Percentiles rank a stretch among this genome's conserved stretches.
Evolutionary conservation across 192 early-diverging fungal genomes (phyloP).

Genomic region (Spinellus fusiger): DNA sequence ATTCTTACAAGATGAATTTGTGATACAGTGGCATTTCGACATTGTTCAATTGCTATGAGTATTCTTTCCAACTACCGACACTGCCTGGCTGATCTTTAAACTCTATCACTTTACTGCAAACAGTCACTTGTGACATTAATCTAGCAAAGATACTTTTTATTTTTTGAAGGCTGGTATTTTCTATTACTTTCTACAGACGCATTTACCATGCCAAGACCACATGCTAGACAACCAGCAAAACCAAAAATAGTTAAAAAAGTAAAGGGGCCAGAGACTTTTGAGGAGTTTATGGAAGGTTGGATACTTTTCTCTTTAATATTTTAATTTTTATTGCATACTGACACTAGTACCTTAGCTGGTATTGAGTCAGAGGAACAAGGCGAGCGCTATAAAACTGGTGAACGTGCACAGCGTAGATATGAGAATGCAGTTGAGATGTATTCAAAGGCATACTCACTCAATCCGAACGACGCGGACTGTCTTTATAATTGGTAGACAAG

Average conservation of each 20-base stretch:
- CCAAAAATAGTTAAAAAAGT: slow-evolving; percentile 22
- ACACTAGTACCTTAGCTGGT: slow-evolving; percentile 30
- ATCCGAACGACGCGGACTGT: slow-evolving; percentile 49
- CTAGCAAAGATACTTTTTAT: background rate
- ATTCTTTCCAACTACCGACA: too few species aligned
- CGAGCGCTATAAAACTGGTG: slow-evolving; percentile 60
- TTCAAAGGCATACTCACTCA: slow-evolving; percentile 48
- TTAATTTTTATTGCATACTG: background rate
- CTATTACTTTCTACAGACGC: background rate
- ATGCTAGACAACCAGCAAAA: slow-evolving; percentile 8
- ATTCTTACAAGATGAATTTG: too few species aligned
- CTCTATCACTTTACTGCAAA: too few species aligned
- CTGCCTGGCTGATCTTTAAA: too few species aligned
- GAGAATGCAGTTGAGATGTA: slow-evolving; percentile 62
- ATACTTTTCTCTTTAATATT: background rate
- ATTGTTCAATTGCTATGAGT: too few species aligned
- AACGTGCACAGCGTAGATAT: slow-evolving; percentile 62
- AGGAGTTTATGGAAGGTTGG: slow-evolving; percentile 51
- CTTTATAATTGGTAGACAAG: slow-evolving; percentile 57
- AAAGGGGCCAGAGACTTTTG: slow-evolving; percentile 43
- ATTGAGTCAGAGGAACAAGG: slow-evolving; percentile 54
- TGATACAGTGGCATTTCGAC: too few species aligned
- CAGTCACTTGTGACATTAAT: background rate
- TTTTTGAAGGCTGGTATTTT: background rate
- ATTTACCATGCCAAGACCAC: background rate